Conservation (phyloP, 331 rosid genomes). For the Malus hybrid region DNA sequence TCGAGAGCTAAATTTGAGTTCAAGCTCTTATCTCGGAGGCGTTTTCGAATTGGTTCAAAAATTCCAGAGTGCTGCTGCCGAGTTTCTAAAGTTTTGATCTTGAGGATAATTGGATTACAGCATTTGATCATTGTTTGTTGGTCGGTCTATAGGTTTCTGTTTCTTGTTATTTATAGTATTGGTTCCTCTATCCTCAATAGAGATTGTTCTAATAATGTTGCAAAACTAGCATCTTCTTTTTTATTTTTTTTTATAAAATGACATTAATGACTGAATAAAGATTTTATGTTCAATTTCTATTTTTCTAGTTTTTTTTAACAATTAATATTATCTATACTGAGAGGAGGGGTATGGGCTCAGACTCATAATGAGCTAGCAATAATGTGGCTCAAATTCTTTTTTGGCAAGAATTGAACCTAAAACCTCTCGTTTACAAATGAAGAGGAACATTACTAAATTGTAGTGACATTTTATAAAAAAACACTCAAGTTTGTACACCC, state of each 20-base stretch:
- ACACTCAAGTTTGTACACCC: no score
- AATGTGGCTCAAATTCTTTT: no score
- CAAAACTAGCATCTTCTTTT: slow-evolving; percentile 6
- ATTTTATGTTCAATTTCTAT: not conserved
- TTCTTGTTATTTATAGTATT: not conserved
- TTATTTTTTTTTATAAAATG: not conserved
- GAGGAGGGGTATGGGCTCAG: accelerated
- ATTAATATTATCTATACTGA: no score
- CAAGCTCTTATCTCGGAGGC: slow-evolving; percentile 14
- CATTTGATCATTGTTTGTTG: slow-evolving; percentile 23
- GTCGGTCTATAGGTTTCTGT: slow-evolving; percentile 25
- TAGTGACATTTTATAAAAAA: no score
- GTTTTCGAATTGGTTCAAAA: slow-evolving; percentile 5
- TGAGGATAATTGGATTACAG: not conserved
- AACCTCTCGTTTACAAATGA: no score
- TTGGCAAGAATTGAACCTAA: no score
- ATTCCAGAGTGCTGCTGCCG: not conserved
- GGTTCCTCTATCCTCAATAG: not conserved
- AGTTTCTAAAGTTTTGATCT: not conserved
- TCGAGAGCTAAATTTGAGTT: slow-evolving; percentile 41
- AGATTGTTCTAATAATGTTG: slow-evolving; percentile 3
- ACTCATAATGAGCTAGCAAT: no score
- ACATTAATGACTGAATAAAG: not conserved
- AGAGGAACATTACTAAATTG: no score
- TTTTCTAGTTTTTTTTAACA: no score